phyloP scores from a whole-genome alignment of 1,139 yeast genomes.

The Magnusiomyces suaveolens region DNA sequence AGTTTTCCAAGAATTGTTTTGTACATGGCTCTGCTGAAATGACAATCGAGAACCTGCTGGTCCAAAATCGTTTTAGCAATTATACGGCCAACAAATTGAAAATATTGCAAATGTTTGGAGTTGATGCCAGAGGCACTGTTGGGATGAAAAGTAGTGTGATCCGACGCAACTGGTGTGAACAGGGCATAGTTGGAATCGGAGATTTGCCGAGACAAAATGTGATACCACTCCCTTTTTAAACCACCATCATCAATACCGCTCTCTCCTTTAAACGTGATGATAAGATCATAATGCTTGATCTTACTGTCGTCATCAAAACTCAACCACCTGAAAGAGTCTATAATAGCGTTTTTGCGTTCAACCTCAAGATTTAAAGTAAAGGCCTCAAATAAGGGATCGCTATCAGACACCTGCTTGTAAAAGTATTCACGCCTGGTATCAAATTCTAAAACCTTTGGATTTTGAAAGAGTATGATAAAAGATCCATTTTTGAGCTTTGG shows the following conservation, averaged over 20 bases:
- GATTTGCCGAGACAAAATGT: constrained; percentile 87
- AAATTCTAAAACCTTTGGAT: constrained; percentile 84
- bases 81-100: constrained; percentile 87
- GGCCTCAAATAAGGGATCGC: constrained; percentile 12
- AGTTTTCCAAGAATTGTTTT: constrained; percentile 72
- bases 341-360: constrained; percentile 81
- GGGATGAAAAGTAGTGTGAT: constrained; percentile 90
- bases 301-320: constrained; percentile 75
- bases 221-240: constrained; percentile 94
- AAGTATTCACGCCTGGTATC: constrained; percentile 88
- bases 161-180: constrained; percentile 85
- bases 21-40: constrained; percentile 90
- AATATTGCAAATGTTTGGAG: constrained; percentile 85
- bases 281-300: constrained; percentile 62
- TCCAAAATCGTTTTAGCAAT: constrained; percentile 93
- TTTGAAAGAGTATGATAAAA: constrained; percentile 77
- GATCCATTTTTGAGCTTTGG: constrained; percentile 96
- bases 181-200: constrained; percentile 93
- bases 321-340: constrained; percentile 79
- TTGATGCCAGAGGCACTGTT: constrained; percentile 86
- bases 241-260: constrained; percentile 99
- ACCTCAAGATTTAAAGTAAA: constrained; percentile 50
- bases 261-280: constrained; percentile 79
- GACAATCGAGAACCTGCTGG: constrained; percentile 80
- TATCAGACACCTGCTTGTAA: constrained; percentile 44